Base-by-base conservation (phyloP, 2,329 filamentous ascomycete species). In the Aspergillus japonicus region DNA sequence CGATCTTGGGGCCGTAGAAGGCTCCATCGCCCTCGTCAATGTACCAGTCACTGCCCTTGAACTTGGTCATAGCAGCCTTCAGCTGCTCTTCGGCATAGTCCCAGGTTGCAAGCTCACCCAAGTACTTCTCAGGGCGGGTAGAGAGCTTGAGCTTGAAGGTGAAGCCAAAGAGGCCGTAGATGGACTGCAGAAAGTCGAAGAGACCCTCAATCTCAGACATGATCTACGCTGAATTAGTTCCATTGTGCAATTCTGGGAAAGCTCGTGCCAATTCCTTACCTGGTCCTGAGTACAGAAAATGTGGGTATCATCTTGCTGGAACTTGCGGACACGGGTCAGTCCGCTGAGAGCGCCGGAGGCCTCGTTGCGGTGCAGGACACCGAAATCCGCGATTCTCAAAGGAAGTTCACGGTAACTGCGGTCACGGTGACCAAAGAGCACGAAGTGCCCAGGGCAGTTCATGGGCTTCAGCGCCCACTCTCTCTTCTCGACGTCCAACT, bases 1-100 rank as follows among this genome's bases (percentile, higher is more conserved):
- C 95, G 69, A 98, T 96, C 85, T 99, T 99, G 54, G 95, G 95
- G 1, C 95, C 95, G 76, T 99, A 99, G 80, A 98, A 99, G 56
- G 95, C 95, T 73, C 95, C 95, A 69, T 99, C 95, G 59, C 94
- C 95, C 61, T 92, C 89, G 77, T 98, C 96, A 54, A 96, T 82
- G 75, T 91, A 89, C 95, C 95, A 99, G 64, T 87, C 82, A 35
- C 87, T 83, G 61, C 88, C 78, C 58, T 86, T 83, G 76, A 97
- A 98, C 63, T 88, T 84, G 65, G 95, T 85, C 52, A 99, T 83
- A 19, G 93, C 91, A 62, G 88, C 83, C 71, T 87, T 88, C 54
- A 99, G 83, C 74, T 90, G 91, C 16, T 81, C 83, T 78, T 99
- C 95, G 39, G 95, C 95, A 63, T 87, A 86, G 74, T 98, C 83